A percentile compares a stretch with the other conserved stretches of the same genome.
Evolutionary conservation across 2,329 filamentous ascomycete genomes (phyloP).

Genomic region (Stagonosporopsis vannaccii): DNA sequence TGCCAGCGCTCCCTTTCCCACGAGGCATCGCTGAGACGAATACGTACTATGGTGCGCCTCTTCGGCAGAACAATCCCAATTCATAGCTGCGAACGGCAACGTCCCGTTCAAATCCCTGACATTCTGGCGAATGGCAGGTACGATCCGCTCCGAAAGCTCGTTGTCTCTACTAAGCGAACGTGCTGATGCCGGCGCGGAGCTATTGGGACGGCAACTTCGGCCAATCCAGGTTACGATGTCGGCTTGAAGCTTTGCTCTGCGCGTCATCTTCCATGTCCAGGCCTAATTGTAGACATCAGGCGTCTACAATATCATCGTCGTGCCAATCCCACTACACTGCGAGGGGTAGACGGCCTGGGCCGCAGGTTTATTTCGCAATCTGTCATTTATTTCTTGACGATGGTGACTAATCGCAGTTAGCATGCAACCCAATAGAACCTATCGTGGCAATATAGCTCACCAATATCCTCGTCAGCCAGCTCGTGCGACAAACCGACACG

Average conservation of each 20-base stretch:
- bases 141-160: slow-evolving; percentile 45
- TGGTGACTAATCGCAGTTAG: slow-evolving; percentile 50
- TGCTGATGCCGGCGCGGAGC: slow-evolving; percentile 43
- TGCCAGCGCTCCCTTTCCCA: slow-evolving; percentile 32
- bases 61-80: slow-evolving; percentile 31
- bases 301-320: slow-evolving; percentile 34
- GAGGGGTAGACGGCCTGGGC: slow-evolving; percentile 26
- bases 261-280: slow-evolving; percentile 40
- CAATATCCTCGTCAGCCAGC: slow-evolving; percentile 95
- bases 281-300: slow-evolving; percentile 42
- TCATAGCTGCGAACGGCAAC: slow-evolving; percentile 41
- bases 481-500: slow-evolving; percentile 90
- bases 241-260: slow-evolving; percentile 38
- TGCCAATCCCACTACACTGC: slow-evolving; percentile 35
- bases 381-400: slow-evolving; percentile 50
- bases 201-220: slow-evolving; percentile 40
- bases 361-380: slow-evolving; percentile 29
- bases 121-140: slow-evolving; percentile 43
- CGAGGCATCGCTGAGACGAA: slow-evolving; percentile 30
- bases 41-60: slow-evolving; percentile 25
- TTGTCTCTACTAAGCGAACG: slow-evolving; percentile 39
- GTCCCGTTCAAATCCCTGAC: slow-evolving; percentile 37
- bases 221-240: slow-evolving; percentile 43
- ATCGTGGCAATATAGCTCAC: slow-evolving; percentile 59
- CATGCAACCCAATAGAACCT: not conserved